Conservation (phyloP, 768 basidiomycete genomes). For the Tulasnella sp. region DNA sequence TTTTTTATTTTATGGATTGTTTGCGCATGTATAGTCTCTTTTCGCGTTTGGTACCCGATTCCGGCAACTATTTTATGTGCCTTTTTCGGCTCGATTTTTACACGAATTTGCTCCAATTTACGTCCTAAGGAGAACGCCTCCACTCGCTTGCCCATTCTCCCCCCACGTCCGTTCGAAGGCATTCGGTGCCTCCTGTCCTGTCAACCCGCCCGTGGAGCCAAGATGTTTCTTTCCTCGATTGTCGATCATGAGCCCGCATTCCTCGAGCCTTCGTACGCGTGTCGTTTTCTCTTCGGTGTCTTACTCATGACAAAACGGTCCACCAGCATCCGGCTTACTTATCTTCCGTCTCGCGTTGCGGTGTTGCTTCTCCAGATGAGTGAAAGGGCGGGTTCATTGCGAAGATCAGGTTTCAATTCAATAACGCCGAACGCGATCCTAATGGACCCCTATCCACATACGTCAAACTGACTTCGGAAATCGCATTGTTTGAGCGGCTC, state of each 20-base stretch:
- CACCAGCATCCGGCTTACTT: too few relatives aligned
- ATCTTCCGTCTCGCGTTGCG: too few relatives aligned
- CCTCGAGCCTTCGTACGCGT: too few relatives aligned
- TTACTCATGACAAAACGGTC: too few relatives aligned
- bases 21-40: background rate
- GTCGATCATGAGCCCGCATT: too few relatives aligned
- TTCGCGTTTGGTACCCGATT: background rate
- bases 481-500: background rate
- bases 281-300: too few relatives aligned
- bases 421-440: background rate
- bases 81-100: background rate
- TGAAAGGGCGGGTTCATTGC: background rate
- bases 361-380: too few relatives aligned
- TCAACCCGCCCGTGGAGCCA: background rate
- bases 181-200: conserved; percentile 9
- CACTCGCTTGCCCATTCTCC: background rate
- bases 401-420: background rate
- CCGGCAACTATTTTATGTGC: background rate
- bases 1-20: background rate
- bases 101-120: conserved; percentile 12
- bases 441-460: background rate
- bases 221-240: too few relatives aligned
- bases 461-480: background rate
- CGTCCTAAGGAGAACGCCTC: background rate
- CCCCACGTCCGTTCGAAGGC: background rate